Base-by-base conservation (phyloP, 1,139 yeast genomes). In the Chernovozyma aurita region DNA sequence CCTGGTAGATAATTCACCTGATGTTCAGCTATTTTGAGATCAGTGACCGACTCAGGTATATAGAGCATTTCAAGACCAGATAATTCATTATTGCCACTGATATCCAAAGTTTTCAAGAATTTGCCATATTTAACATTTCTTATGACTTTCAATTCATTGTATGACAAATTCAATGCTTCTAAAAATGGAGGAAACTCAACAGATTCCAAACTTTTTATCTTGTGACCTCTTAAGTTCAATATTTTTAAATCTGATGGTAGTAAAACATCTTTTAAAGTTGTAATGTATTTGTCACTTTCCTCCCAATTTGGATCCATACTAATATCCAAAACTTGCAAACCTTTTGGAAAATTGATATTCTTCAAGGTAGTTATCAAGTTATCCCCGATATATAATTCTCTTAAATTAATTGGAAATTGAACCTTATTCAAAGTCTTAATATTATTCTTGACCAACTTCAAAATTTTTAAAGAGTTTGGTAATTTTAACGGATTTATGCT, bases 351-450 rank as follows among this genome's bases (percentile, higher is more conserved):
- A 20, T 51, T 54, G 4, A 70, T 74, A 45, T 70, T 70, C 39
- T 69, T 70, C 34, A 70, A 52, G 0, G 76, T 68, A 6, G 76
- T 70, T 28, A 70, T 59, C 35, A 65, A 43, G 44, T 70, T 70
- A 41, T 67, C 69, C 2, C 76, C 75, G 34, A 70, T 48, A 40
- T 65, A 65, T 20, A 70, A 50, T 42, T 66, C 64, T 32, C 52
- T 57, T 33, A 70, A 52, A 12, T 55, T 48, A 4, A 56, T 31
- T 7, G 76, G 75, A 38, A 70, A 65, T 39, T 57, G 58, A 3
- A 68, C 75, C 42, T 70, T 70, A 44, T 67, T 70, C 28, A 70
- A 53, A 0, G 75, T 69, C 43, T 70, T 70, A 46, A 70, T 67
- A 41, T 69, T 69, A 46, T 70, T 70, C 42, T 63, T 53, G 33